These are phyloP conservation scores for Fusarium keratoplasticum DNA, from an alignment of 2,329 filamentous ascomycete genomes.

Conservation along the genomic window DNA sequence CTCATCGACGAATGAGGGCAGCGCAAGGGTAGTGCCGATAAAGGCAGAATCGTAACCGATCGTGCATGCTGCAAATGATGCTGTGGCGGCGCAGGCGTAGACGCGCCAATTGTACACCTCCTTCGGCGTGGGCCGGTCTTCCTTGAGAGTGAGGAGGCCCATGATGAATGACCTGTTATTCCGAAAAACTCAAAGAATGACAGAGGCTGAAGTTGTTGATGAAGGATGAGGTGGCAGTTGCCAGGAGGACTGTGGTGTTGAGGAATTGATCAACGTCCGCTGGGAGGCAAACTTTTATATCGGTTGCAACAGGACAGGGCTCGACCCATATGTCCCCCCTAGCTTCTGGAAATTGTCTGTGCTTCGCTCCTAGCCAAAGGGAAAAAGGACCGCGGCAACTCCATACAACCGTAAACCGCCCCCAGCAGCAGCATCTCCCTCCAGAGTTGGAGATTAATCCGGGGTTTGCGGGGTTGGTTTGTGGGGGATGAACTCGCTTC, in stretches of 20 bases:
- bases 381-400: slow-evolving; percentile 5
- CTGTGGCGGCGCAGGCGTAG: slow-evolving; percentile 64
- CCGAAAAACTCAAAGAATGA: not conserved
- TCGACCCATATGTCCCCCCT: slow-evolving; percentile 17
- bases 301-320: slow-evolving; percentile 7
- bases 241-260: slow-evolving; percentile 15
- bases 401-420: slow-evolving; percentile 9
- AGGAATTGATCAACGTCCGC: slow-evolving; percentile 3
- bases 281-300: slow-evolving; percentile 41
- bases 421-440: slow-evolving; percentile 19
- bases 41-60: slow-evolving; percentile 78
- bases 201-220: not conserved
- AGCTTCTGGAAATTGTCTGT: slow-evolving; percentile 21
- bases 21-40: slow-evolving; percentile 80
- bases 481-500: slow-evolving; percentile 46
- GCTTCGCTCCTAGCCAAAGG: not conserved
- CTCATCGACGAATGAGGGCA: slow-evolving; percentile 76
- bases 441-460: slow-evolving; percentile 38
- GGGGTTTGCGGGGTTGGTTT: slow-evolving; percentile 44
- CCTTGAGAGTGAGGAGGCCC: slow-evolving; percentile 63
- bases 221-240: slow-evolving; percentile 14
- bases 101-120: slow-evolving; percentile 72
- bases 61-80: slow-evolving; percentile 67
- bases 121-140: slow-evolving; percentile 68
- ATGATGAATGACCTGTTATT: slow-evolving; percentile 42